phyloP scores from a whole-genome alignment of 192 early-diverging fungal genomes.

The Coemansia sp. region DNA sequence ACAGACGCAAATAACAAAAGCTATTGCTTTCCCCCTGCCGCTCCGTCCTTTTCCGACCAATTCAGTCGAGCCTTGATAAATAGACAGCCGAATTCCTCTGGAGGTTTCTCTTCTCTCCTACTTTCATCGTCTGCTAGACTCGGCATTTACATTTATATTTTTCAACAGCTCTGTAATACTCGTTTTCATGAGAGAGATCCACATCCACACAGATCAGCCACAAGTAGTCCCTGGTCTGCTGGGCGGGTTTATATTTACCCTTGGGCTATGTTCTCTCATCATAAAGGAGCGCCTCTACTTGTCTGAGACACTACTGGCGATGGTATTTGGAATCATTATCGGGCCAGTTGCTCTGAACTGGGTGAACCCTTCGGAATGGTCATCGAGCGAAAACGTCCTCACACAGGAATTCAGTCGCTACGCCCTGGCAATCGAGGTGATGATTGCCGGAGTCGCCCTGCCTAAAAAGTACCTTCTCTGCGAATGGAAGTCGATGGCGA shows the following conservation, averaged over 20 bases:
- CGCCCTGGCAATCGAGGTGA: constrained; percentile 81
- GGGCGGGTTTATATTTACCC: constrained; percentile 71
- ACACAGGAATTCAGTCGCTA: constrained; percentile 74
- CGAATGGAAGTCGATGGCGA: constrained; percentile 64
- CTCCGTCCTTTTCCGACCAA: no score
- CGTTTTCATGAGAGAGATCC: constrained; percentile 38
- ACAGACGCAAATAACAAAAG: no score
- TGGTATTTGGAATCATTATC: constrained; percentile 79
- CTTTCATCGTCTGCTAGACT: no score
- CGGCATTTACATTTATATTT: no score
- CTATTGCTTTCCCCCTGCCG: no score
- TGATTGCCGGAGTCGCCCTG: constrained; percentile 80
- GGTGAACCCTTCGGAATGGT: constrained; percentile 67
- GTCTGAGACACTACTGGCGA: constrained; percentile 80
- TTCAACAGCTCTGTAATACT: no score
- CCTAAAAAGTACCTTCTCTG: constrained; percentile 75
- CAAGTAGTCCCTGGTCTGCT: constrained; percentile 56
- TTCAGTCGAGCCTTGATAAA: no score
- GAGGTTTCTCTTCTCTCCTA: no score
- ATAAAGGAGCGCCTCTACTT: constrained; percentile 71
- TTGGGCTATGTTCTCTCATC: constrained; percentile 65
- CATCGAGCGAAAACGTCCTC: constrained; percentile 53
- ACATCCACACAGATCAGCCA: constrained; percentile 27
- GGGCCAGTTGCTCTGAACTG: constrained; percentile 73
- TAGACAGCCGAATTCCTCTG: no score